Percentiles rank a stretch among this genome's conserved stretches.
Conservation (phyloP, 331 rosid species). For the Saraca asoca region DNA sequence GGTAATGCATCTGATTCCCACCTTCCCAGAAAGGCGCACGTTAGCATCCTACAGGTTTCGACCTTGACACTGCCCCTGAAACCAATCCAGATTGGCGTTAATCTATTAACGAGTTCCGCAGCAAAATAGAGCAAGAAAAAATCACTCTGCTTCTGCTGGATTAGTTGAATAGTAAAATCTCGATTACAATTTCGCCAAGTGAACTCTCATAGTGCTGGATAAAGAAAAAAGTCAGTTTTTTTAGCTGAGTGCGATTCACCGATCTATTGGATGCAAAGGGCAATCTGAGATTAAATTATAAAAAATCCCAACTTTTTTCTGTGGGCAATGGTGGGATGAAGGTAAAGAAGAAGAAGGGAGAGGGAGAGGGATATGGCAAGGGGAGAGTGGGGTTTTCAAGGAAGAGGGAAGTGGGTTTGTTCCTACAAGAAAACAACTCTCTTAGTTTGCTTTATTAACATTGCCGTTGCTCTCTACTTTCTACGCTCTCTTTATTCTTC, state of each 20-base stretch:
- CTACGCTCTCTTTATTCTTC: constrained; percentile 83
- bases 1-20: constrained; percentile 22
- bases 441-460: constrained; percentile 72
- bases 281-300: constrained; percentile 15
- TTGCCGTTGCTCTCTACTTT: constrained; percentile 76
- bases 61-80: neutral
- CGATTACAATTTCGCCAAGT: neutral
- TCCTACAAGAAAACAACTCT: constrained; percentile 82
- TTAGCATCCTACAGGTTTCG: constrained; percentile 21
- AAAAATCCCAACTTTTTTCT: constrained; percentile 26
- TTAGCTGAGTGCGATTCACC: constrained; percentile 27
- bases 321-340: constrained; percentile 56
- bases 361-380: constrained; percentile 64
- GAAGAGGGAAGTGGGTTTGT: constrained; percentile 64
- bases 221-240: neutral
- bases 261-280: constrained; percentile 28
- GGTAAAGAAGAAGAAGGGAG: constrained; percentile 45
- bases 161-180: neutral
- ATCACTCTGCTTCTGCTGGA: neutral
- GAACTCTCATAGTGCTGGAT: neutral
- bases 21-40: constrained; percentile 28
- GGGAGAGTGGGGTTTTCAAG: constrained; percentile 65
- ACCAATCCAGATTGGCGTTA: neutral
- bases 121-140: neutral
- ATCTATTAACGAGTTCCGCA: neutral